Conservation (phyloP, 176 grass and related monocot genomes). For the Avena insularis region DNA sequence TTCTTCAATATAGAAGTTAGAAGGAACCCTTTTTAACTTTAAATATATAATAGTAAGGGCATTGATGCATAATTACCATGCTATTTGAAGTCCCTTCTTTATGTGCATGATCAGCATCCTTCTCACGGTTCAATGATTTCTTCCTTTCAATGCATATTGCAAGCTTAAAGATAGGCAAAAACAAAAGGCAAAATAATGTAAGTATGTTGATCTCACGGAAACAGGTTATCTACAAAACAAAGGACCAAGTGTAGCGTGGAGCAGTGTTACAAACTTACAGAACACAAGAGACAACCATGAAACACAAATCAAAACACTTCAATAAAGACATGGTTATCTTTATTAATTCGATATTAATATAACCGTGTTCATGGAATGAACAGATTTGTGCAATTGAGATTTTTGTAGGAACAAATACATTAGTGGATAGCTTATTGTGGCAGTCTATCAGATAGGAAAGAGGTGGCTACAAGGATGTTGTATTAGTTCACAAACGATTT, state of each 20-base stretch:
- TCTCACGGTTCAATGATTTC: constrained; percentile 64
- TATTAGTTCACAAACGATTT: constrained; percentile 30
- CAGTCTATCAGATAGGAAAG: not conserved
- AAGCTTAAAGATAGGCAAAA: constrained; percentile 62
- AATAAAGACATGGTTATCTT: constrained; percentile 30
- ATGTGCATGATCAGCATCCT: constrained; percentile 47
- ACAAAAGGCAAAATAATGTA: constrained; percentile 33
- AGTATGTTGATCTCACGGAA: constrained; percentile 31
- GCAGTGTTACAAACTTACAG: constrained; percentile 2
- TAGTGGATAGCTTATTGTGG: not conserved
- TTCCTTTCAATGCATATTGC: constrained; percentile 91
- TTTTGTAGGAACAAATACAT: constrained; percentile 8
- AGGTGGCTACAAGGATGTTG: constrained; percentile 10
- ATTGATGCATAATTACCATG: constrained; percentile 54
- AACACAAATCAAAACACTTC: not conserved
- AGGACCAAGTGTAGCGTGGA: not conserved
- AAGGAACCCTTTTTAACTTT: constrained; percentile 27
- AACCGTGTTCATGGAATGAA: not conserved
- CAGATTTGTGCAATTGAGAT: constrained; percentile 1
- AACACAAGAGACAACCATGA: constrained; percentile 11
- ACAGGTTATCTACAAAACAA: not conserved
- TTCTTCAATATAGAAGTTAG: constrained; percentile 45
- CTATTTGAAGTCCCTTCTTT: constrained; percentile 55
- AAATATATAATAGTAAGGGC: constrained; percentile 35
- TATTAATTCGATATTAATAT: not conserved